phyloP scores from a whole-genome alignment of 1,139 yeast genomes.

The Yamadazyma oceani region DNA sequence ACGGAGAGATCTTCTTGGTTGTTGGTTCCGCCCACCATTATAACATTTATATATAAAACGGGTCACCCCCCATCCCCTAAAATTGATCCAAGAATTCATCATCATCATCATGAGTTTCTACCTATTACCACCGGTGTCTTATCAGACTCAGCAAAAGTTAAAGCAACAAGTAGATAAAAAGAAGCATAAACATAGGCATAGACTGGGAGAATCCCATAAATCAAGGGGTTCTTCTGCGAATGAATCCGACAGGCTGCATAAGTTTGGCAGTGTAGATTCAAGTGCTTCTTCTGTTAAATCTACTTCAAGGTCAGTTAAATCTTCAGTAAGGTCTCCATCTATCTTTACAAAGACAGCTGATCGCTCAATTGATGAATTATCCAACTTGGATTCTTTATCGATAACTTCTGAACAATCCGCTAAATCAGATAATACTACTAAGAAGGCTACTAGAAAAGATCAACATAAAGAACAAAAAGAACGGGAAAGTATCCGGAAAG shows the following conservation, averaged over 20 bases:
- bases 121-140: conserved; percentile 31
- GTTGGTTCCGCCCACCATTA: too few species aligned
- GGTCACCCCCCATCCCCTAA: too few species aligned
- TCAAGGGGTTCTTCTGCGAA: neutral
- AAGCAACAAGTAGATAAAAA: conserved; percentile 20
- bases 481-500: neutral
- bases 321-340: conserved; percentile 9
- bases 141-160: conserved; percentile 34
- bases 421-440: conserved; percentile 1
- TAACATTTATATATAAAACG: too few species aligned
- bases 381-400: conserved; percentile 15
- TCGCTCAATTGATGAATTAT: conserved; percentile 14
- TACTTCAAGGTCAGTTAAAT: neutral
- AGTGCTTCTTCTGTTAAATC: conserved; percentile 6
- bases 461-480: neutral
- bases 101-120: conserved; percentile 32
- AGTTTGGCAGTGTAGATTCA: conserved; percentile 4
- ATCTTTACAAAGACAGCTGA: conserved; percentile 4
- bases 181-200: conserved; percentile 10
- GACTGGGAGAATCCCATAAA: neutral
- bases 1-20: too few species aligned
- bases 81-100: too few species aligned
- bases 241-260: neutral
- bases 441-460: neutral
- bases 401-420: conserved; percentile 11